Base-by-base conservation (phyloP, 2,329 filamentous ascomycete species). In the Torrubiellomyces zombiae region DNA sequence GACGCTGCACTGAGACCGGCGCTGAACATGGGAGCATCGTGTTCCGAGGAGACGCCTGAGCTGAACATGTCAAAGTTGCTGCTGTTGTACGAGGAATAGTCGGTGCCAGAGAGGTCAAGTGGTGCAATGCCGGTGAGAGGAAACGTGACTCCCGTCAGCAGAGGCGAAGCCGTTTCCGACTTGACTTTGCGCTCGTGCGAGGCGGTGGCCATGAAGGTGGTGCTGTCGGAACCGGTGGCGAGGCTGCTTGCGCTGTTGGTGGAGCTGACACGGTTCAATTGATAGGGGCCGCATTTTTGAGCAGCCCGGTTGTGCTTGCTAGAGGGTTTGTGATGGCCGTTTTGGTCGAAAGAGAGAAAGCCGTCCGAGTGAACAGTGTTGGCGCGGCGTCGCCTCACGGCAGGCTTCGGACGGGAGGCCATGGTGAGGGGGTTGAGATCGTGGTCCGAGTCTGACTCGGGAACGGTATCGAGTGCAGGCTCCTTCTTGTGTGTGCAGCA, bases 401-500 rank as follows among this genome's bases (percentile, higher is more conserved):
- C 47, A 39, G 37, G 51, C 38, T 62, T 65, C 28, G 56, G 47
- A 33, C 45, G 44, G 20, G 38, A 29, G 17, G 33, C 34, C 28
- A 38, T 28, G 14, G 38, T 32, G 16, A 42, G 40, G 23, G 47
- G 39, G n/a, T n/a, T n/a, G n/a, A n/a, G n/a, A 28, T 61, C 56
- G 31, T 55, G 50, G 35, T 73, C 62, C 32, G 67, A 65, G 40
- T 71, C 63, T 32, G 67, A 68, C 45, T 76, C 71, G 27, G 66
- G 68, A 10, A 75, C 69, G 2, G 69, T 65, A 39, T 74, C 68
- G 30, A 75, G 58, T 34, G 36, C 40, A 23, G 53, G 52, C 39
- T 75, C 70, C 47, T 69, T 73, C 51, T 75, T 75, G 42, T 63
- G 49, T 28, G 60, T 58, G 47, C 73, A 78, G 47, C 73, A 78